Percentiles rank a stretch among this genome's conserved stretches.
Evolutionary conservation across 1,139 yeast genomes (phyloP).

Genomic region (Protomyces arabidopsidicola): DNA sequence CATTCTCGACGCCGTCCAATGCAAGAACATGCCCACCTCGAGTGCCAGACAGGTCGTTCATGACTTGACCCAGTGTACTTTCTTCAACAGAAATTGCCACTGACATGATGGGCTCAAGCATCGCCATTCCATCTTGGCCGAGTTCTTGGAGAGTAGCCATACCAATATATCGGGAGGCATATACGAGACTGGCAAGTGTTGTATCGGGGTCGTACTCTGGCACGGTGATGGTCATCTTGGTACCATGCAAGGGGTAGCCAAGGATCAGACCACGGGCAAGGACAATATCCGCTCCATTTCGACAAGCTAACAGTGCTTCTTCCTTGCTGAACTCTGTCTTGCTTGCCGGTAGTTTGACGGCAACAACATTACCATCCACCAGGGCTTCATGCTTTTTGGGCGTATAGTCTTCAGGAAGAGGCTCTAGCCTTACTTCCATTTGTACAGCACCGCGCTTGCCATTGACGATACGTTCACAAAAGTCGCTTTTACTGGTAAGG

Average conservation of each 20-base stretch:
- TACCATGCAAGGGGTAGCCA: slow-evolving; percentile 62
- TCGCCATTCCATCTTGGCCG: slow-evolving; percentile 43
- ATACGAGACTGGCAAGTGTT: slow-evolving; percentile 43
- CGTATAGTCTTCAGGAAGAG: neutral
- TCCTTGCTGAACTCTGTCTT: slow-evolving; percentile 1
- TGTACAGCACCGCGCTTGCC: neutral
- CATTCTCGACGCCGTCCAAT: slow-evolving; percentile 40
- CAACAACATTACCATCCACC: slow-evolving; percentile 13
- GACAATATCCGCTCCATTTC: slow-evolving; percentile 53
- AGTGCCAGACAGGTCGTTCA: slow-evolving; percentile 70
- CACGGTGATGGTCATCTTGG: slow-evolving; percentile 49
- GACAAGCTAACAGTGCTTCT: slow-evolving; percentile 38
- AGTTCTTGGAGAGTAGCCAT: slow-evolving; percentile 42
- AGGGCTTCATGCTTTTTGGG: neutral
- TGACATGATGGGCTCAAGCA: slow-evolving; percentile 85
- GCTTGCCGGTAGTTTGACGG: neutral
- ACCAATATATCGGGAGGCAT: slow-evolving; percentile 47
- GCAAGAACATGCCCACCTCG: slow-evolving; percentile 62
- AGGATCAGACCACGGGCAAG: slow-evolving; percentile 68
- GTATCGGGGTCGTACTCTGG: slow-evolving; percentile 44
- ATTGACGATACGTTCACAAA: slow-evolving; percentile 2
- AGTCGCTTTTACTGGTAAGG: neutral
- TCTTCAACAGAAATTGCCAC: slow-evolving; percentile 65
- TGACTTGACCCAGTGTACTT: slow-evolving; percentile 72
- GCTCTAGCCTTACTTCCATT: neutral